Evolutionary conservation across 805 yeast genomes (phyloP), one percentile per base, ranked within the genome.

Genomic region (Kregervanrija delftensis): DNA sequence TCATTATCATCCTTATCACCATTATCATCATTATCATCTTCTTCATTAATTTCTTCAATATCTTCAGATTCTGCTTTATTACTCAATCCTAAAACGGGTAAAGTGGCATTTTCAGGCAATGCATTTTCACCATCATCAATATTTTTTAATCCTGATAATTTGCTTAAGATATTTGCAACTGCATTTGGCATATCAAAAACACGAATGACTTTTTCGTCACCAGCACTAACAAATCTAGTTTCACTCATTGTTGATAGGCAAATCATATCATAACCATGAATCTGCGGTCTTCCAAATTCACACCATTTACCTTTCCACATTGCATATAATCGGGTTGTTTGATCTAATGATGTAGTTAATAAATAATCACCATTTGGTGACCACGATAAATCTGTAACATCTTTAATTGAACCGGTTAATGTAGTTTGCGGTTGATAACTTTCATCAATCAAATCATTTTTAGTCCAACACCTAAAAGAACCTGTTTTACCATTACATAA

Each of bases 221-320:
- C 98, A 12, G 90, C 98, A 43, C 96, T 86, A 3, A 90, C 85
- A 66, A 86, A 91, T 50, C 75, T 68, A 1, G 84, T 71, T 41
- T 71, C 64, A 13, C 76, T 64, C 11, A 93, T 63, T 11, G 83
- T 71, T 34, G 81, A 77, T 8, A 86, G 69, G 52, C 96, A 81
- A 34, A 86, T 73, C 97, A 93, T 89, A 59, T 93, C 98, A 60
- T 88, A 93, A 8, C 99, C 99, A 63, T 93, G 99, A 50, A 93
- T 93, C 63, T 93, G 99, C 0, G 99, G 98, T 54, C 99, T 76
- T 1, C 96, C 87, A 63, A 93, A 83, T 62, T 93, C 99, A 59
- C 83, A 83, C 95, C 96, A 89, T 1, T 63, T 47, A 6, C 52
- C 48, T 8, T 42, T 49, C 86, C 88, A 84, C 28, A 74, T 77